A percentile compares a stretch with the other conserved stretches of the same genome.
phyloP scores from a whole-genome alignment of 306 rosid genomes.

The Pachyrhizus erosus region DNA sequence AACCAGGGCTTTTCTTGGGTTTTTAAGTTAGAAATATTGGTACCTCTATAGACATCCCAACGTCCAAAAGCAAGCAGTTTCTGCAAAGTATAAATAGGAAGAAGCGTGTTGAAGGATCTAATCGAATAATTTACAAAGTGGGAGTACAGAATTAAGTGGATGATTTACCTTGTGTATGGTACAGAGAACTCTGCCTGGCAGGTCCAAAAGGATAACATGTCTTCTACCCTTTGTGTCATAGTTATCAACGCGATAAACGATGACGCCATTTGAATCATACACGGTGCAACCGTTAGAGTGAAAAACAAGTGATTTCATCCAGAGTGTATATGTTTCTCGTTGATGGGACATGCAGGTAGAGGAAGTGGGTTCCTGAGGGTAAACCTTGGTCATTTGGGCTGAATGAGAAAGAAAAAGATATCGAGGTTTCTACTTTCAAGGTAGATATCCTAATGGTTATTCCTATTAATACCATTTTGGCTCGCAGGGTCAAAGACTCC shows the following conservation, averaged over 20 bases:
- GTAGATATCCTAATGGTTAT: no score
- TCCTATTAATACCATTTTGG: not conserved
- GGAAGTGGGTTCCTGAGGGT: slow-evolving; percentile 41
- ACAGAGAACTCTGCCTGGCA: slow-evolving; percentile 58
- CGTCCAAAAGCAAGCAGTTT: slow-evolving; percentile 59
- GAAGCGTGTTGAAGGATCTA: not conserved
- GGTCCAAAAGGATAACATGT: slow-evolving; percentile 74
- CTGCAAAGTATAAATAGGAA: slow-evolving; percentile 44
- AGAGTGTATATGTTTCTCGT: slow-evolving; percentile 55
- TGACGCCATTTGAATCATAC: slow-evolving; percentile 59
- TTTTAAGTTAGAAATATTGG: not conserved
- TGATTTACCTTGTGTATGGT: slow-evolving; percentile 55
- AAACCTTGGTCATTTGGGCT: slow-evolving; percentile 42
- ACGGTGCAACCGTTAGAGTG: slow-evolving; percentile 77
- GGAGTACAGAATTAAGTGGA: no score
- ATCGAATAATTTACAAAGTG: no score
- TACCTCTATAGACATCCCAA: slow-evolving; percentile 68
- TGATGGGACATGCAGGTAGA: not conserved
- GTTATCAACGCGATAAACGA: slow-evolving; percentile 76
- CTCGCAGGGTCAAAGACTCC: not conserved
- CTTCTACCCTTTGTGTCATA: slow-evolving; percentile 61
- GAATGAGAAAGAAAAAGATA: not conserved
- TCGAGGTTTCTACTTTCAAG: no score
- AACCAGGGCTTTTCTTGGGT: slow-evolving; percentile 52
- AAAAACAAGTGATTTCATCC: slow-evolving; percentile 80